Evolutionary conservation across 2,329 filamentous ascomycete species (phyloP).

Genomic region (Teratosphaeria pseudoeucalypti): DNA sequence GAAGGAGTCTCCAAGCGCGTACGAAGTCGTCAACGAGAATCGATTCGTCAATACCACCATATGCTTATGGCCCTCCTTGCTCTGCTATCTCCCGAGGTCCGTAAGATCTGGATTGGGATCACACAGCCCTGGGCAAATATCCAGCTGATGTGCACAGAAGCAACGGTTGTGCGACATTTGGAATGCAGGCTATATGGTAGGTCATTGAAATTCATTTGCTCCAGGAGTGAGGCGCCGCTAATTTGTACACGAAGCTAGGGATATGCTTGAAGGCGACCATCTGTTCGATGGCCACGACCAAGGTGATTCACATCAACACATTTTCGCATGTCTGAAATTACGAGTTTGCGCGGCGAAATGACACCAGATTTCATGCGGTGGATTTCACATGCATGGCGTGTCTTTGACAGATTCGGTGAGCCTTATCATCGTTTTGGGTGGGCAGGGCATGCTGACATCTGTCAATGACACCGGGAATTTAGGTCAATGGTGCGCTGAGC

Average conservation of each 20-base stretch:
- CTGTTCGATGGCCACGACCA: conserved; percentile 3
- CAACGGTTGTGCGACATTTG: conserved; percentile 1
- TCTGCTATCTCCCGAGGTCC: conserved; percentile 4
- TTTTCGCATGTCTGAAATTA: conserved; percentile 3
- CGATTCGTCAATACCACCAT: background rate
- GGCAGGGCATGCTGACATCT: background rate
- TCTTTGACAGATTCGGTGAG: conserved; percentile 2
- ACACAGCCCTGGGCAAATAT: conserved; percentile 1
- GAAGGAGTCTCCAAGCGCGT: background rate
- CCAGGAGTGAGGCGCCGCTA: background rate
- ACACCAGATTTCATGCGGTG: conserved; percentile 1
- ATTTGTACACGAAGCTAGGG: conserved; percentile 1
- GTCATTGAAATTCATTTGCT: background rate
- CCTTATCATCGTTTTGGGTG: background rate
- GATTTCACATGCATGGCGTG: conserved; percentile 1
- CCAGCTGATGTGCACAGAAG: conserved; percentile 4
- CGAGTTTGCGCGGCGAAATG: conserved; percentile 1
- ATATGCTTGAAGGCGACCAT: conserved; percentile 4
- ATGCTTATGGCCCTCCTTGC: conserved; percentile 1
- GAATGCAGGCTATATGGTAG: conserved; percentile 3
- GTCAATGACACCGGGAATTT: background rate
- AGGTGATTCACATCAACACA: conserved; percentile 4
- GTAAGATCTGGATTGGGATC: conserved; percentile 1
- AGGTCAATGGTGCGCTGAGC: conserved; percentile 1
- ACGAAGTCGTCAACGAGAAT: background rate